Conservation (phyloP, 2,329 filamentous ascomycete genomes). For the Hypoxylon sp. region DNA sequence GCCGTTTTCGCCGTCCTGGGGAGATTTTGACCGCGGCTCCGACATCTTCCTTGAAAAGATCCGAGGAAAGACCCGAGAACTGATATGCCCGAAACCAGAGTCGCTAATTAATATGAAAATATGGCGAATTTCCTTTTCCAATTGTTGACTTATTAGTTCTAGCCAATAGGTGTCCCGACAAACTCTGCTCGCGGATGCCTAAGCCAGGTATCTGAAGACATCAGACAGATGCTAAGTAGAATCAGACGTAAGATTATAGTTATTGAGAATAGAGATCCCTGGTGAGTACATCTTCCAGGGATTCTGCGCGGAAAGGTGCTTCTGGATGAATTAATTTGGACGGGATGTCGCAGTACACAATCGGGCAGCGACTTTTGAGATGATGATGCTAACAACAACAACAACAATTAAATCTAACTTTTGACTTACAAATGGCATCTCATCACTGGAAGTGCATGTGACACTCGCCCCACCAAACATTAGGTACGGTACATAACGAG, state of each 20-base stretch:
- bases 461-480: constrained; percentile 38
- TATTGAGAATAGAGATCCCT: constrained; percentile 28
- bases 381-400: constrained; percentile 11
- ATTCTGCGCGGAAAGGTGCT: constrained; percentile 1
- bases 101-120: constrained; percentile 5
- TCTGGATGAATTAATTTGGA: background rate
- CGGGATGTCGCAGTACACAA: background rate
- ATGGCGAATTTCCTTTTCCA: background rate
- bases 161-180: constrained; percentile 25
- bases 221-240: constrained; percentile 36
- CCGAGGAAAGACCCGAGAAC: background rate
- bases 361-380: background rate
- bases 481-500: too few species aligned
- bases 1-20: constrained; percentile 49
- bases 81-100: constrained; percentile 6
- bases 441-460: constrained; percentile 40
- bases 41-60: constrained; percentile 40
- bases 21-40: constrained; percentile 48
- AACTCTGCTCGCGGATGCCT: constrained; percentile 32
- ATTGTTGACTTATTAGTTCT: constrained; percentile 10
- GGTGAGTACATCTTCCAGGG: constrained; percentile 39
- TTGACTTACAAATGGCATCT: constrained; percentile 28
- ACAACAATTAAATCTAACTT: background rate
- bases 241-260: constrained; percentile 26
- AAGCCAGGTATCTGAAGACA: constrained; percentile 38